Evolutionary conservation across 495 filamentous ascomycete genomes (phyloP), one percentile per base, ranked within the genome.

Genomic region (Chaetomium tenue): DNA sequence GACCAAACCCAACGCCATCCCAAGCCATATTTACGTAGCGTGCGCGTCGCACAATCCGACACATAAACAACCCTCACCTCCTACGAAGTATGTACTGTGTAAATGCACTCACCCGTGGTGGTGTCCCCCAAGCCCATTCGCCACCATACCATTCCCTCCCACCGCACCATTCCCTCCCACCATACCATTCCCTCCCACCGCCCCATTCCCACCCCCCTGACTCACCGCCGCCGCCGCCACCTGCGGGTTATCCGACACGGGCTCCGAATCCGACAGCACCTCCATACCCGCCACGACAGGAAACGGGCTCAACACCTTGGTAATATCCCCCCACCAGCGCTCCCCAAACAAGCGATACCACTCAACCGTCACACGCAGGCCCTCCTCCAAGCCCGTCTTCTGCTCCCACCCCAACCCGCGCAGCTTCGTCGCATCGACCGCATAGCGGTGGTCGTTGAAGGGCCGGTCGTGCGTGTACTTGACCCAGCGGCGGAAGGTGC

Each of bases 281-380:
- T 80, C 78, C 7, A 66, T 72, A 58, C 79, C 81, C 7, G 77
- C 77, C 18, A 86, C 83, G 44, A 80, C 79, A 8, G 85, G 85
- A 63, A 87, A 86, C 46, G 85, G 83, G 33, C 76, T 83, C 37
- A 87, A 73, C 26, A 87, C 83, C 68, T 81, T 81, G 69, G 78
- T 87, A 65, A 91, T 88, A 78, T 92, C 83, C 68, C 86, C 86
- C 89, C 89, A 91, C 89, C 89, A 91, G 26, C 71, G 61, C 70
- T 84, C 79, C 1, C 85, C 84, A 64, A 85, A 88, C 39, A 68
- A 72, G 30, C 75, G 75, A 71, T 92, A 91, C 89, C 89, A 92
- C 40, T 86, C 81, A 2, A 91, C 87, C 5, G 89, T 91, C n/a
- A 70, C 73, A 44, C 74, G 74, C 62, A 92, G 73, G 23, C 89